Base-by-base conservation (phyloP, 2,329 filamentous ascomycete species). In the Amauroascus verrucosus region DNA sequence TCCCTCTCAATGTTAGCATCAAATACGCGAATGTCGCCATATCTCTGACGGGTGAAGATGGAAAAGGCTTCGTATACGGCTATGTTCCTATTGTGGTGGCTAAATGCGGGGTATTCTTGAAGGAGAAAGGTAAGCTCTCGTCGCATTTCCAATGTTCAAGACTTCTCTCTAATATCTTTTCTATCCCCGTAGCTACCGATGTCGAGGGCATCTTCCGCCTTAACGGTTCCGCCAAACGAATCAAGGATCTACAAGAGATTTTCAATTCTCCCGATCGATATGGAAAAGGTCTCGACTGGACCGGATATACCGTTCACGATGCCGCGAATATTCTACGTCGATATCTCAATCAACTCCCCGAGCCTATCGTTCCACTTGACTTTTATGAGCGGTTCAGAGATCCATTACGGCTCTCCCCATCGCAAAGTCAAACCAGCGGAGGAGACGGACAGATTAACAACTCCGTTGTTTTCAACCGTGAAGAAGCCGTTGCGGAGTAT, bases 21-120 rank as follows among this genome's bases (percentile, higher is more conserved):
- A 86, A 86, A 56, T 97, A 98, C 69, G 93, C 93, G 55, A 98
- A 97, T 66, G 93, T 98, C 56, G 93, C 93, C 59, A 98, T 98
- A 64, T 97, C 91, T 20, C 80, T 98, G 26, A 86, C 93, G 60
- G 90, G 97, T 67, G 88, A 91, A 60, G 80, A 93, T 60, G 91
- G 91, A 30, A 83, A 93, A 69, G 95, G 88, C 72, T 97, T 95
- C 69, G 96, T 97, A 51, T 98, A 97, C 69, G 93, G 93, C 64
- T 97, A 97, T 65, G 91, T 98, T 6, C 93, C 93, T 16, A 97
- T 98, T 59, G 91, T 98, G 41, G 91, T 98, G 51, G 93, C 93
- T 33, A 98, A 98, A 70, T 97, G 93, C 68, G 93, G 93, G 58
- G 90, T 98, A 3, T 98, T 90, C 62, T 70, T 98, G 60, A 98